Evolutionary conservation across 192 early-diverging fungal species (phyloP).

Genomic region (Kappamyces sp.): DNA sequence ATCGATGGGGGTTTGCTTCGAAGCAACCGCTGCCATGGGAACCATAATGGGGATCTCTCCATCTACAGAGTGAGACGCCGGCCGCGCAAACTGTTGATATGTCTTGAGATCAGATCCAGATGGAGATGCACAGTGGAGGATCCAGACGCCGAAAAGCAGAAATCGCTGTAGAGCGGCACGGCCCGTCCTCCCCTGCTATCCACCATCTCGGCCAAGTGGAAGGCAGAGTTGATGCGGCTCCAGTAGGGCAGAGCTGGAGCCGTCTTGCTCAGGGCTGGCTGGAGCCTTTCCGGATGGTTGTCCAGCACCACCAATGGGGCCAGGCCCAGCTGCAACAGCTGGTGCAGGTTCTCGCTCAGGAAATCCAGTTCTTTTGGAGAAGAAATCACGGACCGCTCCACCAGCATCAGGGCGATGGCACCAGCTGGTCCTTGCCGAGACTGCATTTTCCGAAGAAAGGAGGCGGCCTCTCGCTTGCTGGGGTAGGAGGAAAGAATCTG

Average conservation of each 20-base stretch:
- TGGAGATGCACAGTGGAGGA: conserved; percentile 63
- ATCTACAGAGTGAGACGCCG: neutral
- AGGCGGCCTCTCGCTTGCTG: conserved; percentile 1
- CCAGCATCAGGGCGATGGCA: neutral
- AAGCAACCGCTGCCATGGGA: conserved; percentile 7
- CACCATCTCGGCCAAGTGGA: conserved; percentile 61
- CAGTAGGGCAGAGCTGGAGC: neutral
- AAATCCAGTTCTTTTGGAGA: neutral
- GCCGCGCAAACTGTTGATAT: conserved; percentile 37
- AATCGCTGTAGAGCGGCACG: conserved; percentile 58
- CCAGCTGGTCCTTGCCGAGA: no score
- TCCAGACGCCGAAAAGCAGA: conserved; percentile 54
- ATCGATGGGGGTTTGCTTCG: conserved; percentile 34
- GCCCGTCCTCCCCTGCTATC: conserved; percentile 67
- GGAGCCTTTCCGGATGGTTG: conserved; percentile 4
- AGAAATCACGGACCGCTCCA: neutral
- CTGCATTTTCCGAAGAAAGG: conserved; percentile 4
- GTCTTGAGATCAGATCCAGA: conserved; percentile 46
- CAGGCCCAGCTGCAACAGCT: conserved; percentile 60
- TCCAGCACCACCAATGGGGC: conserved; percentile 62
- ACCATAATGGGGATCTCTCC: conserved; percentile 25
- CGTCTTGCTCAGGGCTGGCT: neutral
- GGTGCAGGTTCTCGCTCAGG: conserved; percentile 34
- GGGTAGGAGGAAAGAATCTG: conserved; percentile 9
- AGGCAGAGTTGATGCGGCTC: conserved; percentile 40